Percentiles rank a stretch among this genome's conserved stretches.
phyloP scores from a whole-genome alignment of 352 stramenopile species.

The Aphanomyces invadans region DNA sequence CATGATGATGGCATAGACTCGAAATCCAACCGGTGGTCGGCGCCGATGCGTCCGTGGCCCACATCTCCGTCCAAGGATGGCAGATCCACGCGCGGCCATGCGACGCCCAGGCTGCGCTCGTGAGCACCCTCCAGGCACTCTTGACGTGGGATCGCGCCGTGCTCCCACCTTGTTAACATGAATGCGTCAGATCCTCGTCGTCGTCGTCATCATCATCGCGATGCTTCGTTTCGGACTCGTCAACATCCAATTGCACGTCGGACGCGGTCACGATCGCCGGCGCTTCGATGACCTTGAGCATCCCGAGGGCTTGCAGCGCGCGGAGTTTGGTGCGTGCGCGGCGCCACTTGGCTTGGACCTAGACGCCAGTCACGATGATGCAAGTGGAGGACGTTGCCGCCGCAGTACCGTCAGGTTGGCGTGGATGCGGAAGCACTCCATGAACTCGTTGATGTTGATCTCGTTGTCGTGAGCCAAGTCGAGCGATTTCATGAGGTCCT shows the following conservation, averaged over 20 bases:
- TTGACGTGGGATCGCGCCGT: not conserved
- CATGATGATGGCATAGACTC: too few relatives aligned
- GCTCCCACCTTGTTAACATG: not conserved
- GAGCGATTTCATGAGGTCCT: constrained; percentile 80
- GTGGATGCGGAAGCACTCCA: constrained; percentile 83
- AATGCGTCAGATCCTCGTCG: not conserved
- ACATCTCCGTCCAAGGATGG: constrained; percentile 1
- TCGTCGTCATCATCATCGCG: constrained; percentile 9
- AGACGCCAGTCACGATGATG: not conserved
- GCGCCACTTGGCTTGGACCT: constrained; percentile 77
- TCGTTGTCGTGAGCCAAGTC: constrained; percentile 81
- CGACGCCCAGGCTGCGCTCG: not conserved
- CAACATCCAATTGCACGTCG: constrained; percentile 10
- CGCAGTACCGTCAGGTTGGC: constrained; percentile 55
- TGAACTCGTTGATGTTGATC: constrained; percentile 88
- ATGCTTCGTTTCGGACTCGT: not conserved
- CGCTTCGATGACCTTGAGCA: constrained; percentile 7
- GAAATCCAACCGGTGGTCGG: too few relatives aligned
- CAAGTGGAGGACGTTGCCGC: not conserved
- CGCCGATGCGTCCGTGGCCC: too few relatives aligned
- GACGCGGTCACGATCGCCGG: constrained; percentile 14
- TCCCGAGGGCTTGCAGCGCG: constrained; percentile 63
- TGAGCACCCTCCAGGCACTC: not conserved
- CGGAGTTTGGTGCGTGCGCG: constrained; percentile 83
- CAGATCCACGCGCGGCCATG: not conserved